A percentile compares a stretch with the other conserved stretches of the same genome.
Conservation (phyloP, 345 rosid genomes). For the Zanthoxylum bungeanum region DNA sequence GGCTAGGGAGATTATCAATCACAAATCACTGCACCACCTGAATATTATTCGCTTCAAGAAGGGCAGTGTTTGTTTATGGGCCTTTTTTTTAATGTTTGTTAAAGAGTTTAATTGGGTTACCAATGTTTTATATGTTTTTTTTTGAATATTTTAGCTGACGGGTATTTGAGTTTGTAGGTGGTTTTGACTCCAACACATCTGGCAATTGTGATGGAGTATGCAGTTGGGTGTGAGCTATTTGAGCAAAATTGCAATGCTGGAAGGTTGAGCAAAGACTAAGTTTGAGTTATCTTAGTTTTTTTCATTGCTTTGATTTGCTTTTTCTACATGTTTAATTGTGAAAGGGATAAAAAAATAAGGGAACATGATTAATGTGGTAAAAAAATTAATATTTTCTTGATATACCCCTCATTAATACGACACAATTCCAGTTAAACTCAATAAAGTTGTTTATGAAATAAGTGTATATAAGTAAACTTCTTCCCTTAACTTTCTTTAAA, state of each 20-base stretch:
- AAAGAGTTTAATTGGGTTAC: neutral
- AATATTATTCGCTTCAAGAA: slow-evolving; percentile 59
- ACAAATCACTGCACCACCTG: slow-evolving; percentile 55
- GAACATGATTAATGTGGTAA: too few species aligned
- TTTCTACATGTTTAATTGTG: neutral
- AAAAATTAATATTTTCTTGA: too few species aligned
- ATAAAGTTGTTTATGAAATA: too few species aligned
- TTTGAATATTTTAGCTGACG: neutral
- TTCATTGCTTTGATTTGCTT: neutral
- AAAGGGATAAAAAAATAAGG: too few species aligned
- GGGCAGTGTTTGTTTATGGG: slow-evolving; percentile 27
- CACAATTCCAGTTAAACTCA: too few species aligned
- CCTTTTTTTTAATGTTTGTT: too few species aligned
- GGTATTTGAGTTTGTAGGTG: slow-evolving; percentile 34
- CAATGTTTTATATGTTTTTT: neutral
- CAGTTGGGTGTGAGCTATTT: slow-evolving; percentile 68
- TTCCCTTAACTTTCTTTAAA: too few species aligned
- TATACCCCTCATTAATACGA: too few species aligned
- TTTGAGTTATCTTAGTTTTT: neutral
- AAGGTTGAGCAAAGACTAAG: slow-evolving; percentile 73
- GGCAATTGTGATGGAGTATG: slow-evolving; percentile 69
- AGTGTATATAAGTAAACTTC: too few species aligned
- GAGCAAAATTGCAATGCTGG: slow-evolving; percentile 60
- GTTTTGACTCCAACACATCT: slow-evolving; percentile 68
- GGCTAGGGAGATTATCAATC: slow-evolving; percentile 58